Base-by-base conservation (phyloP, 1,139 yeast genomes). In the Taphrina pruni region DNA sequence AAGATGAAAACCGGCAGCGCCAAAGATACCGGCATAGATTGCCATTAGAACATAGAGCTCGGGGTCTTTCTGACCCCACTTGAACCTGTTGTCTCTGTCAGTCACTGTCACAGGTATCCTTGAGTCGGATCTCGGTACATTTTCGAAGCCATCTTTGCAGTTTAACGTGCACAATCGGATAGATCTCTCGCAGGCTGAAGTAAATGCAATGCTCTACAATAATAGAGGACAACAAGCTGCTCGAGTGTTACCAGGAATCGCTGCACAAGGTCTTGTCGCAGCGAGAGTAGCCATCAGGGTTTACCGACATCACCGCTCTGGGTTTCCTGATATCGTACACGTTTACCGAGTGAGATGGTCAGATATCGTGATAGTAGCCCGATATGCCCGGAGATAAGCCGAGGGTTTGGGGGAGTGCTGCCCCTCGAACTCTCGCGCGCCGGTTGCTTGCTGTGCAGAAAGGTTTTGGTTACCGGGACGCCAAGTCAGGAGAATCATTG, bases 61-160 rank as follows among this genome's bases (percentile, higher is more conserved):
- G 14, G 69, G 69, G 52, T 65, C 69, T 36, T 58, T 57, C 41
- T 58, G 64, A 38, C 69, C 69, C 69, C 69, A 65, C 54, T 64
- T 64, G 55, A 64, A 52, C 67, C 60, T 64, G 38, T n/a, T n/a
- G 20, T n/a, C 32, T 4, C 32, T 26, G n/a, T 50, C n/a, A 50
- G 54, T 35, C 32, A 17, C 12, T 39, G 1, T 26, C 21, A 17
- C 41, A n/a, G 20, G 9, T 11, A 21, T 14, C 20, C 54, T 21
- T n/a, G 51, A 20, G 54, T 9, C 50, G n/a, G 32, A 8, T 20
- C 12, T 9, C 26, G 14, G 4, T 54, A 62, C 66, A 62, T 62
- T 41, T 62, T 62, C 60, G 66, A 62, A 52, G 66, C 66, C 66
- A 62, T 62, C 52, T 62, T n/a, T 36, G 20, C 41, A n/a, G 20